Conservation (phyloP, 208 protist species). For the Trichomonas vaginalis region DNA sequence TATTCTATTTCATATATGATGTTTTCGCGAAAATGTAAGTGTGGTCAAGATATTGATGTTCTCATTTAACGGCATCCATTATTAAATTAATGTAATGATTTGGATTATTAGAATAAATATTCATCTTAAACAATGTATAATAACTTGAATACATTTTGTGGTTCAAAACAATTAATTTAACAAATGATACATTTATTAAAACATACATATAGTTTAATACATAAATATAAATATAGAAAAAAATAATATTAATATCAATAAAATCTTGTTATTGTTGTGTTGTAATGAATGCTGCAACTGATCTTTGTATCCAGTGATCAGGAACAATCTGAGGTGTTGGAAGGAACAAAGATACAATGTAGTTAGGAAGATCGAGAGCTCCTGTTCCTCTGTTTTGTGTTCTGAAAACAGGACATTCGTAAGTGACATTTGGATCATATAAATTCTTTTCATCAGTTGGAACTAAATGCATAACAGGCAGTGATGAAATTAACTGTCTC, state of each 20-base stretch:
- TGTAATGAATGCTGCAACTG: background rate
- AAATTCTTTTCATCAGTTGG: conserved; percentile 54
- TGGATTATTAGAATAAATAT: too few relatives aligned
- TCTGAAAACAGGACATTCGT: background rate
- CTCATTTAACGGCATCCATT: too few relatives aligned
- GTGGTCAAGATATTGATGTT: too few relatives aligned
- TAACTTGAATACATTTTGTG: too few relatives aligned
- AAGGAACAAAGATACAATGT: background rate
- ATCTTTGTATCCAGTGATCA: conserved; percentile 10
- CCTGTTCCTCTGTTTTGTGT: conserved; percentile 5
- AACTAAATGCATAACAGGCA: conserved; percentile 93
- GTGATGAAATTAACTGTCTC: conserved; percentile 77
- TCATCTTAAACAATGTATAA: too few relatives aligned
- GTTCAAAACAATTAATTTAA: too few relatives aligned
- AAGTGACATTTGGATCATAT: background rate
- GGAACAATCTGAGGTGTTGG: background rate
- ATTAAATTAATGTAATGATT: too few relatives aligned
- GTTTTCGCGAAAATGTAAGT: too few relatives aligned
- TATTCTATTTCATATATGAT: too few relatives aligned
- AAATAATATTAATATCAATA: background rate
- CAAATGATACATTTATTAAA: too few relatives aligned
- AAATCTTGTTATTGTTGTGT: background rate
- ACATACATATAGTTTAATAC: too few relatives aligned
- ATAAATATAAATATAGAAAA: background rate
- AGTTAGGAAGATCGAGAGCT: background rate